A percentile compares a stretch with the other conserved stretches of the same genome.
Conservation (phyloP, 2,329 filamentous ascomycete genomes). For the Colletotrichum endophyticum region DNA sequence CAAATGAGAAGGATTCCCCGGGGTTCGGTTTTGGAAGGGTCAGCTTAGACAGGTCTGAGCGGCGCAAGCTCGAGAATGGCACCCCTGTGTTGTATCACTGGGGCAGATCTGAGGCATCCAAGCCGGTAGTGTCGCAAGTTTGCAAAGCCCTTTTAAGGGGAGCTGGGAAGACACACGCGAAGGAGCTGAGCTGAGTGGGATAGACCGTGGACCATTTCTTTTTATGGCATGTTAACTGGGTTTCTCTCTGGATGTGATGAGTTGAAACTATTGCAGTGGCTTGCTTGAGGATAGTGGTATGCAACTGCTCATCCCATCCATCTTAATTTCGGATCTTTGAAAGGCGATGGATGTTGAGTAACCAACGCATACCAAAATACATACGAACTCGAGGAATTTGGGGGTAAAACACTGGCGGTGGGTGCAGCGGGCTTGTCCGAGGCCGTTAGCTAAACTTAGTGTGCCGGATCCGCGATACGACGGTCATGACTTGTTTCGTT, state of each 20-base stretch:
- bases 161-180: not conserved
- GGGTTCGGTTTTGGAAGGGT: not conserved
- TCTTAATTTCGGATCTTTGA: not conserved
- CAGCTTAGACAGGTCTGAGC: not conserved
- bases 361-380: not conserved
- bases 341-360: not conserved
- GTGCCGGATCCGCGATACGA: not conserved
- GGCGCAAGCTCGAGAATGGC: not conserved
- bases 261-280: not conserved
- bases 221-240: not conserved
- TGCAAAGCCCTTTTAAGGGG: not conserved
- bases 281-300: not conserved
- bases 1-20: not conserved
- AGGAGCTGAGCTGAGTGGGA: not conserved
- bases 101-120: slow-evolving; percentile 18
- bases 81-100: slow-evolving; percentile 13
- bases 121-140: slow-evolving; percentile 18
- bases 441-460: not conserved
- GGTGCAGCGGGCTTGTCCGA: not conserved
- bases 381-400: not conserved
- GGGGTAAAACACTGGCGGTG: not conserved
- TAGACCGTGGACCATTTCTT: not conserved
- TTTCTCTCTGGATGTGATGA: not conserved
- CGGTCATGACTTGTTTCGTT: not conserved
- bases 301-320: not conserved